Evolutionary conservation across 768 basidiomycete genomes (phyloP).

Genomic region (Macrolepiota dolichaula): DNA sequence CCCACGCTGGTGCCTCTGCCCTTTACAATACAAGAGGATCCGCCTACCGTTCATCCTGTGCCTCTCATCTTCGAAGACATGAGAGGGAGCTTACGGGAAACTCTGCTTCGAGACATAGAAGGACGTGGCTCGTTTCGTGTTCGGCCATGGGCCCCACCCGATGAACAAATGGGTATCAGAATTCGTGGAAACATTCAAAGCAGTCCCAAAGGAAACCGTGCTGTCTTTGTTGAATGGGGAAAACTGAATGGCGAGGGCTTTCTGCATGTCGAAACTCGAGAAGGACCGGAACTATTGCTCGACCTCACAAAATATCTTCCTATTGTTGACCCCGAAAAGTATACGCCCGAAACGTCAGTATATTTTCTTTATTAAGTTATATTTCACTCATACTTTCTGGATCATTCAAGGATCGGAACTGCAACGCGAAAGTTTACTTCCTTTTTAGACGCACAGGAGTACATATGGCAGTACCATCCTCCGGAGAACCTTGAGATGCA

Average conservation of each 20-base stretch:
- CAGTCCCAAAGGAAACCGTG: neutral
- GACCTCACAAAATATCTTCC: constrained; percentile 1
- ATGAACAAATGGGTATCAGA: neutral
- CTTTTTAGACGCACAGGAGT: neutral
- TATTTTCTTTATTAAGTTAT: neutral
- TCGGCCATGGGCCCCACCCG: neutral
- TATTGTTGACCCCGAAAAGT: neutral
- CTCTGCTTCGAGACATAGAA: neutral
- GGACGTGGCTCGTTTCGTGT: neutral
- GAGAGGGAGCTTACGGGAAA: neutral
- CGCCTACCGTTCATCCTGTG: neutral
- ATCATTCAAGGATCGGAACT: neutral
- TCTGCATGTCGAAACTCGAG: neutral
- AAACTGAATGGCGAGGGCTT: neutral
- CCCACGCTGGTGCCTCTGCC: neutral
- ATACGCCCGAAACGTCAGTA: constrained; percentile 1
- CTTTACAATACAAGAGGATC: neutral
- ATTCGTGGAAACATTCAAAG: neutral
- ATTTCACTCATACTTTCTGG: neutral
- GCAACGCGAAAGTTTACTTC: constrained; percentile 1
- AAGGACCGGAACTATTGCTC: neutral
- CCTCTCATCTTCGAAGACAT: constrained; percentile 1
- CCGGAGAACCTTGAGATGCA: constrained; percentile 7
- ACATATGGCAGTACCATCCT: constrained; percentile 1
- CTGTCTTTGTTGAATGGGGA: constrained; percentile 5